Conservation (phyloP, 139 green algal genomes). For the Pleodorina starrii region DNA sequence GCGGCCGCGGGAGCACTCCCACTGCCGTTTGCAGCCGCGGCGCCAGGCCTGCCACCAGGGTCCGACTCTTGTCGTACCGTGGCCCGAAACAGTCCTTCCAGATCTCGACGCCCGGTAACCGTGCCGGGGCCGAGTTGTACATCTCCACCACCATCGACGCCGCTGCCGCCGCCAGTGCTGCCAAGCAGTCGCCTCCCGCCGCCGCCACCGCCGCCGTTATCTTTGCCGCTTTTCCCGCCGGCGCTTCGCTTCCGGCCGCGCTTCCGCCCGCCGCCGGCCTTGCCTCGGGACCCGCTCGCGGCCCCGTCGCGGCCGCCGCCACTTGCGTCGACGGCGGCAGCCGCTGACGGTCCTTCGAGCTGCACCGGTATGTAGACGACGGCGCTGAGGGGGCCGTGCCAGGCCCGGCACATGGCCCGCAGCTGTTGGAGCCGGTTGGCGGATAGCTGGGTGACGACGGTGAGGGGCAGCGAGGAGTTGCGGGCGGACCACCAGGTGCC, state of each 20-base stretch:
- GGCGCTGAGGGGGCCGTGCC: constrained; percentile 44
- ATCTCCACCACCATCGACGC: neutral
- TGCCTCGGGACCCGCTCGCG: too few species aligned
- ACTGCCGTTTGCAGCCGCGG: too few species aligned
- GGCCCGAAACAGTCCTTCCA: too few species aligned
- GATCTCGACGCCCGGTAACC: too few species aligned
- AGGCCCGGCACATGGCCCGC: constrained; percentile 49
- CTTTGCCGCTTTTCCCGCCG: neutral
- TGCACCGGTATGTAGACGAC: constrained; percentile 40
- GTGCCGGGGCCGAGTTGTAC: too few species aligned
- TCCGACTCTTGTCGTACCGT: too few species aligned
- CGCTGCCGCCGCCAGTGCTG: neutral
- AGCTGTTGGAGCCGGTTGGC: constrained; percentile 54
- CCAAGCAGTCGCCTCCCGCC: neutral
- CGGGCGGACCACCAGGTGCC: constrained; percentile 42
- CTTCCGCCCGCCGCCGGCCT: too few species aligned
- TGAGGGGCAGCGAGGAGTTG: constrained; percentile 17
- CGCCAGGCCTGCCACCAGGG: too few species aligned
- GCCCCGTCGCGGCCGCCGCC: neutral
- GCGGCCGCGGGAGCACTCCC: too few species aligned
- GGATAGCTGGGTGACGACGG: constrained; percentile 49
- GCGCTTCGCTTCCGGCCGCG: too few species aligned
- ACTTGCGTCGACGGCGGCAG: neutral
- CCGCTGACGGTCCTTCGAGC: neutral
- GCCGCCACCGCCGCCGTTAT: neutral